Conservation (phyloP, 495 filamentous ascomycete genomes). For the Cetradonia linearis region DNA sequence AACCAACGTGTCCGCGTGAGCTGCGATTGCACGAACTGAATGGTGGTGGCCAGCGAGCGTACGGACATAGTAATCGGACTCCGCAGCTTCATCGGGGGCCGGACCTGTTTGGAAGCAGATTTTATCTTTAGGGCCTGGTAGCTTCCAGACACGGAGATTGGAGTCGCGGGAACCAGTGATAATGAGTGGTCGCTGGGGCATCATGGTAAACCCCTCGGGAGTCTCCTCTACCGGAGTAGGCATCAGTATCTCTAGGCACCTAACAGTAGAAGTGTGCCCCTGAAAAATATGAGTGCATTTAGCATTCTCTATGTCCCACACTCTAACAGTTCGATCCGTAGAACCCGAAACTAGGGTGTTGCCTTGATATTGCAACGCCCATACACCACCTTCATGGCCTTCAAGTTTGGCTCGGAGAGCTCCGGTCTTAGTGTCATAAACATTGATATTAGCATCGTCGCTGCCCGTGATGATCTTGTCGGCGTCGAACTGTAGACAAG, state of each 20-base stretch:
- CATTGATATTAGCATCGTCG: slow-evolving; percentile 95
- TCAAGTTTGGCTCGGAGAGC: slow-evolving; percentile 69
- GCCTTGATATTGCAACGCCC: slow-evolving; percentile 93
- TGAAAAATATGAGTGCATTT: slow-evolving; percentile 91
- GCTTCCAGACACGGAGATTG: slow-evolving; percentile 86
- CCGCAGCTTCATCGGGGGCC: slow-evolving; percentile 58
- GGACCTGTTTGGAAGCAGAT: slow-evolving; percentile 67
- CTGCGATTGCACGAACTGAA: slow-evolving; percentile 96
- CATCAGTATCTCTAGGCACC: slow-evolving; percentile 90
- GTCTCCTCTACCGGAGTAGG: slow-evolving; percentile 66
- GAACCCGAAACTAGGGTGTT: slow-evolving; percentile 93
- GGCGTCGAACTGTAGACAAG: slow-evolving; percentile 91
- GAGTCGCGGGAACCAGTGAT: slow-evolving; percentile 97
- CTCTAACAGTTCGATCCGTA: slow-evolving; percentile 87
- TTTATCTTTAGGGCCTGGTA: slow-evolving; percentile 69
- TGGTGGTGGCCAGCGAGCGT: slow-evolving; percentile 78
- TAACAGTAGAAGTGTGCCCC: slow-evolving; percentile 93
- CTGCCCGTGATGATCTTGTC: slow-evolving; percentile 97
- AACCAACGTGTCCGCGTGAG: slow-evolving; percentile 92
- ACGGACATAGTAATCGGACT: slow-evolving; percentile 91
- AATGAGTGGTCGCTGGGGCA: slow-evolving; percentile 84
- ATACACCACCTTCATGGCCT: slow-evolving; percentile 95
- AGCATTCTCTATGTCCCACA: slow-evolving; percentile 93
- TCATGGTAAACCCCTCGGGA: slow-evolving; percentile 61
- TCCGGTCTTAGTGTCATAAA: slow-evolving; percentile 95